Evolutionary conservation across 2,329 filamentous ascomycete species (phyloP), one percentile per base, ranked within the genome.

Genomic region (Colletotrichum destructivum): DNA sequence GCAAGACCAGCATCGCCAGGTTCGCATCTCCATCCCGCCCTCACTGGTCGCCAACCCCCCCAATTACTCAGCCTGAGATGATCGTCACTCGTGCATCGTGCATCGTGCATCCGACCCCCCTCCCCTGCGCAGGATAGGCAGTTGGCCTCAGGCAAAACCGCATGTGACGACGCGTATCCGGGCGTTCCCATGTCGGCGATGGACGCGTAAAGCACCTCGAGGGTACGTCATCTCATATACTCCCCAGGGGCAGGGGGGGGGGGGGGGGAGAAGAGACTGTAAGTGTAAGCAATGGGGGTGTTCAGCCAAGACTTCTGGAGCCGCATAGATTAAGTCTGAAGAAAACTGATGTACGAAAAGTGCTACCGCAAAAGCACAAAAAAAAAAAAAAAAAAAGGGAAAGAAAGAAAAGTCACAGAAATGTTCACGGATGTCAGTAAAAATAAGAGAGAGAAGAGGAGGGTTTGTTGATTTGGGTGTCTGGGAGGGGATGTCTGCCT

Each of bases 121-220:
- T 49, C 47, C 49, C 49, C 35, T 49, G 46, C 44, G 26, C 26
- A 1, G 31, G 40, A 59, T 3, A 16, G 21, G 2, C 35, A 11
- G 1, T 21, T 62, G 47, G 54, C 54, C 64, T 66, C 21, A 62
- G 64, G 55, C 64, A 62, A 62, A 49, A 18, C 38, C 23, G n/a
- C 67, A 71, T 66, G 55, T 47, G 70, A 71, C 55, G 67, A 62
- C 70, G 70, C 70, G 70, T 71, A 4, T 49, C 31, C 9, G 16
- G 62, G 21, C 31, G 35, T 62, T 42, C 15, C 42, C 31, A 42
- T 15, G 16, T 35, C 15, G 18, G 13, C 18, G 2, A 18, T 38
- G 49, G 47, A 68, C 70, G 70, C 70, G 70, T 72, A 72, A 62
- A 71, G 67, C 56, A 66, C 57, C n/a, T n/a, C 13, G 6, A 31